phyloP scores from a whole-genome alignment of 768 basidiomycete genomes.

The Lactarius psammicola region DNA sequence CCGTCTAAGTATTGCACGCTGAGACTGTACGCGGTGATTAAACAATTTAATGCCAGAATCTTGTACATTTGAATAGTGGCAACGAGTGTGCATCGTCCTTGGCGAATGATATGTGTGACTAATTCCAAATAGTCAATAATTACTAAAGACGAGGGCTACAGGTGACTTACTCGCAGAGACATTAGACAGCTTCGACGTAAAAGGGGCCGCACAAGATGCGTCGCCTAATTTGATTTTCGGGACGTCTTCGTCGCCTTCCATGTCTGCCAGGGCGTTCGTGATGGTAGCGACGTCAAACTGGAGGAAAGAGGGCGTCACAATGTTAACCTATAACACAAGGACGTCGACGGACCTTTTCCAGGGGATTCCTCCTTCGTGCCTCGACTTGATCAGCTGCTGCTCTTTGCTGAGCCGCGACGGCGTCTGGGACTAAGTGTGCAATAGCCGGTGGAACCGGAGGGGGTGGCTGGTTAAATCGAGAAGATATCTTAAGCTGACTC shows the following conservation, averaged over 20 bases:
- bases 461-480: constrained; percentile 88
- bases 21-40: constrained; percentile 98
- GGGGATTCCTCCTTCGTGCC: constrained; percentile 78
- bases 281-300: constrained; percentile 79
- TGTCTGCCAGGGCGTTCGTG: constrained; percentile 81
- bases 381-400: constrained; percentile 62
- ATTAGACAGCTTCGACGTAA: constrained; percentile 97
- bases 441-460: constrained; percentile 90
- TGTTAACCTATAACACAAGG: not conserved
- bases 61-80: constrained; percentile 99
- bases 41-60: constrained; percentile 94
- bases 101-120: constrained; percentile 97
- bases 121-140: not conserved
- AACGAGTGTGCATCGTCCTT: constrained; percentile 97
- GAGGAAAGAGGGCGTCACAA: constrained; percentile 22
- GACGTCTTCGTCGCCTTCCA: constrained; percentile 93
- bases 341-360: constrained; percentile 71
- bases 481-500: constrained; percentile 86
- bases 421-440: constrained; percentile 84
- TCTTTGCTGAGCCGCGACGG: constrained; percentile 84
- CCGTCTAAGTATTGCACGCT: constrained; percentile 98
- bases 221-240: constrained; percentile 99
- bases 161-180: constrained; percentile 83
- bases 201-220: constrained; percentile 97
- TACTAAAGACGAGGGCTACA: not conserved